Evolutionary conservation across 2,329 filamentous ascomycete species (phyloP).

Genomic region (Spiromastix sp.): DNA sequence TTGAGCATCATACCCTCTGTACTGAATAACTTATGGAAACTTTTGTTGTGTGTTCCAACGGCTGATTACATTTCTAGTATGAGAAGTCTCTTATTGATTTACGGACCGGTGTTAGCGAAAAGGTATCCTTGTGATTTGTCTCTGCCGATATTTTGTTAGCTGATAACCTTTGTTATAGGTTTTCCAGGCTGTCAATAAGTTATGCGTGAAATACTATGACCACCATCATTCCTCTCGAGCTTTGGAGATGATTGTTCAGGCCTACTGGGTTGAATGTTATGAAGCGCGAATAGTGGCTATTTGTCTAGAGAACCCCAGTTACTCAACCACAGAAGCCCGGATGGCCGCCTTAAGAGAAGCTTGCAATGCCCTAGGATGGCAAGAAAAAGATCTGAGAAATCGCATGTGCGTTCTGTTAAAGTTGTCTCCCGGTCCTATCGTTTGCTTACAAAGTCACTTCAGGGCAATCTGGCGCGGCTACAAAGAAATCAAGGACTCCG

Average conservation of each 20-base stretch:
- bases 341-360: slow-evolving; percentile 45
- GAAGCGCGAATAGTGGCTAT: slow-evolving; percentile 40
- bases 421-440: no score
- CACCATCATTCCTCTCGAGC: slow-evolving; percentile 45
- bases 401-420: slow-evolving; percentile 18
- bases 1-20: no score
- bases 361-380: slow-evolving; percentile 44
- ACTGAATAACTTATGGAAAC: no score
- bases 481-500: slow-evolving; percentile 47
- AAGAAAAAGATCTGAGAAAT: slow-evolving; percentile 48
- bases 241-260: slow-evolving; percentile 49
- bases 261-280: slow-evolving; percentile 47
- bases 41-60: no score
- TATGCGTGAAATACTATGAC: slow-evolving; percentile 21
- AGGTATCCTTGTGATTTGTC: background rate
- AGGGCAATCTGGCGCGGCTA: slow-evolving; percentile 48
- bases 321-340: slow-evolving; percentile 39
- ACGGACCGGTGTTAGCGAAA: no score
- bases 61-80: no score
- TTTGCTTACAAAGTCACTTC: no score
- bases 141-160: background rate
- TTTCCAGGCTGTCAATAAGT: slow-evolving; percentile 15
- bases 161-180: slow-evolving; percentile 7
- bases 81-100: no score
- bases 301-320: slow-evolving; percentile 26